Evolutionary conservation across 1,284 basidiomycete species (phyloP).

Genomic region (Sanghuangporus weigelae): DNA sequence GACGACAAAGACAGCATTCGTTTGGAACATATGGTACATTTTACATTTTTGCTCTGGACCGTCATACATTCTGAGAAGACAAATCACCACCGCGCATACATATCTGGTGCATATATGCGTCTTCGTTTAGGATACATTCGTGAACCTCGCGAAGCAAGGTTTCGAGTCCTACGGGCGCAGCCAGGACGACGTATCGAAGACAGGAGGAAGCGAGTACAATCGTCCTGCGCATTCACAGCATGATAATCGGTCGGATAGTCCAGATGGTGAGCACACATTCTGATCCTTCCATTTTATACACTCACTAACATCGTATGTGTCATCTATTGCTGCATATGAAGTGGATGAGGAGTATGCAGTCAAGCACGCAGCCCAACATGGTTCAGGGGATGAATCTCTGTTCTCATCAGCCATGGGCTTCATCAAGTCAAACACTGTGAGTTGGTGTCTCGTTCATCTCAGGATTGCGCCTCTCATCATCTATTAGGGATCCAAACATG

Average conservation of each 20-base stretch:
- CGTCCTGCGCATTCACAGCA: conserved; percentile 14
- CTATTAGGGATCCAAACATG: conserved; percentile 41
- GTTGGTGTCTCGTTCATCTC: background rate
- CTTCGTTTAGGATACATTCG: conserved; percentile 48
- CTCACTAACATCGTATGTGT: background rate
- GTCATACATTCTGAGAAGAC: background rate
- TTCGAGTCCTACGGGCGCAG: conserved; percentile 42
- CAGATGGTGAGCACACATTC: conserved; percentile 28
- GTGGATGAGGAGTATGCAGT: conserved; percentile 58
- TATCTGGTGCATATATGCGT: background rate
- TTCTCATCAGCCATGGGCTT: conserved; percentile 50
- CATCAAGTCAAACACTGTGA: conserved; percentile 46
- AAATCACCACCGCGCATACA: background rate
- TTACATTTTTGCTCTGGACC: background rate
- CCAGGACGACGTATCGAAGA: conserved; percentile 17
- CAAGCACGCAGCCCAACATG: conserved; percentile 37
- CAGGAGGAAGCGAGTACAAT: conserved; percentile 16
- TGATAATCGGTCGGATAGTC: conserved; percentile 19
- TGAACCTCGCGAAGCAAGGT: conserved; percentile 65
- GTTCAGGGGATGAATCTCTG: conserved; percentile 45
- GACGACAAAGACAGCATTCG: too few species aligned
- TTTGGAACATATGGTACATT: background rate
- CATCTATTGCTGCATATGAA: conserved; percentile 24
- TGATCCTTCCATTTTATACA: background rate
- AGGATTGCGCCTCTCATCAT: background rate